These are phyloP conservation scores for Ophiostoma australiae DNA, from an alignment of 2,329 filamentous ascomycete genomes.

Conservation along the genomic window DNA sequence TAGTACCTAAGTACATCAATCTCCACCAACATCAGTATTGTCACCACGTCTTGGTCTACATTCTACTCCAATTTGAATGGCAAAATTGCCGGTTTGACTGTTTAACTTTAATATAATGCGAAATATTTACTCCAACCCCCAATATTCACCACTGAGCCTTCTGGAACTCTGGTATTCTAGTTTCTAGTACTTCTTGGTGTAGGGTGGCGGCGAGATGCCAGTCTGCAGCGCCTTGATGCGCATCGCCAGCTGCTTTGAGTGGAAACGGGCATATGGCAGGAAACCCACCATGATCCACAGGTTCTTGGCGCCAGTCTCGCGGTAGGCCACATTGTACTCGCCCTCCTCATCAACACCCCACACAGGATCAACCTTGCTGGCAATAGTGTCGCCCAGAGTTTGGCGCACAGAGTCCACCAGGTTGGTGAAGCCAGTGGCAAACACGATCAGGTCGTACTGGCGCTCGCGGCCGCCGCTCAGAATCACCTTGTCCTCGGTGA, in stretches of 20 bases:
- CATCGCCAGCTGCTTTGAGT: conserved; percentile 36
- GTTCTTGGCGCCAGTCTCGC: conserved; percentile 35
- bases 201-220: conserved; percentile 26
- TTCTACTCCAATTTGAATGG: neutral
- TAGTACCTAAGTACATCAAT: too few relatives aligned
- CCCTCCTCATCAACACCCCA: conserved; percentile 48
- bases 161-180: too few relatives aligned
- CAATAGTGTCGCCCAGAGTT: conserved; percentile 47
- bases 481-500: conserved; percentile 35
- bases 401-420: conserved; percentile 47
- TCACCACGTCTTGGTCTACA: neutral
- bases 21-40: neutral
- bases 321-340: conserved; percentile 38
- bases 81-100: neutral
- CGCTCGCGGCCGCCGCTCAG: conserved; percentile 34
- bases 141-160: too few relatives aligned
- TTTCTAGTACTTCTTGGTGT: conserved; percentile 16
- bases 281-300: conserved; percentile 39
- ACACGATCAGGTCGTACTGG: conserved; percentile 41
- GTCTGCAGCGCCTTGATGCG: conserved; percentile 32
- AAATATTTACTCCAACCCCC: neutral
- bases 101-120: neutral
- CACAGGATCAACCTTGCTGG: conserved; percentile 43
- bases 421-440: conserved; percentile 48
- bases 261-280: conserved; percentile 35